Evolutionary conservation across 2,329 filamentous ascomycete species (phyloP).

Genomic region (Cercospora sesami): DNA sequence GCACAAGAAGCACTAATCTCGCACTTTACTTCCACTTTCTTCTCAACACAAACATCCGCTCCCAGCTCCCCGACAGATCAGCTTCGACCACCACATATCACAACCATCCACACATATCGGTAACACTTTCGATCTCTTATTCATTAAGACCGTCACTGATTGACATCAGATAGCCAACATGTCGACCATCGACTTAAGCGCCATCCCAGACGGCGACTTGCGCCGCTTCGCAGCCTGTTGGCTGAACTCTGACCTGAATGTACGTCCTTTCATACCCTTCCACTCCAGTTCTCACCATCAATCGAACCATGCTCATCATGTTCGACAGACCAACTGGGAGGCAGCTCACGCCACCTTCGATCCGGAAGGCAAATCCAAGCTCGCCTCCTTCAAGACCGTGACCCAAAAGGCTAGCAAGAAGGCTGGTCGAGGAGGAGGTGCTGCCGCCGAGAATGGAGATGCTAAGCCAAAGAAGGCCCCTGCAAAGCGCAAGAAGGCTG

Average conservation of each 20-base stretch:
- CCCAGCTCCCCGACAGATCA: not conserved
- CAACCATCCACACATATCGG: conserved; percentile 8
- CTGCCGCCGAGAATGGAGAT: conserved; percentile 7
- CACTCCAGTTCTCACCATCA: not conserved
- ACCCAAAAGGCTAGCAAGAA: conserved; percentile 15
- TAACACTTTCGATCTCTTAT: not conserved
- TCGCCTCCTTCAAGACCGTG: conserved; percentile 27
- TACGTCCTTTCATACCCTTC: not conserved
- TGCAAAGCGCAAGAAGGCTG: conserved; percentile 15
- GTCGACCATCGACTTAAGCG: conserved; percentile 12
- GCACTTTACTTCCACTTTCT: not conserved
- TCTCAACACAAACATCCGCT: conserved; percentile 8
- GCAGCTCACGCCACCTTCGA: conserved; percentile 18
- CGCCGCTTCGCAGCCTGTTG: conserved; percentile 27
- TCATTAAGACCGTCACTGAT: not conserved
- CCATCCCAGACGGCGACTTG: conserved; percentile 17
- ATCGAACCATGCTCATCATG: not conserved
- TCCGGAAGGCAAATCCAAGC: conserved; percentile 23
- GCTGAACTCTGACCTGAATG: conserved; percentile 12
- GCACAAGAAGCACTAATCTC: not conserved
- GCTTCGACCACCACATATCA: conserved; percentile 5
- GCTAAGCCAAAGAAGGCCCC: conserved; percentile 16
- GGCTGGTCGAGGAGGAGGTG: not conserved
- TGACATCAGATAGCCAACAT: conserved; percentile 4
- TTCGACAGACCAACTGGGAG: conserved; percentile 23